These are phyloP conservation scores for Digitaria exilis DNA, from an alignment of 202 grass and related monocot species.

Conservation along the genomic window DNA sequence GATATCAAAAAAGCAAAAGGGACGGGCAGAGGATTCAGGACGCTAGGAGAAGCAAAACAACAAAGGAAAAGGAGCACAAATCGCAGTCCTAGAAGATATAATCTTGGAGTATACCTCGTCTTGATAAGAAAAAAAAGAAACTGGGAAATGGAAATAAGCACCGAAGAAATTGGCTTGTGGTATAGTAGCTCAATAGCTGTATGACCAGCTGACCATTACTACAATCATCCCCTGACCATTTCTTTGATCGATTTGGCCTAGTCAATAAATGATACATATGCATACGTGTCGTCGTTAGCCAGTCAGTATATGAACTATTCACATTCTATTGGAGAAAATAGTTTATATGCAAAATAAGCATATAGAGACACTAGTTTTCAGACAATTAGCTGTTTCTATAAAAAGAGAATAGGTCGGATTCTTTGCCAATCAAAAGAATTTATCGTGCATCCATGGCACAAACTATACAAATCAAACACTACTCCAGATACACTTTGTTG, in stretches of 20 bases:
- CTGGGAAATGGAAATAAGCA: not conserved
- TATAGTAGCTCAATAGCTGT: not conserved
- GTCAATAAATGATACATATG: not conserved
- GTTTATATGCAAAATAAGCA: not conserved
- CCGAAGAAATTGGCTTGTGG: not conserved
- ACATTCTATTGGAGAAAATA: not conserved
- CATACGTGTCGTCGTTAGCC: not conserved
- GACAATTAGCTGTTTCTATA: not conserved
- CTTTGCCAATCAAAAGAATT: not conserved
- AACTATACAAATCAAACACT: not conserved
- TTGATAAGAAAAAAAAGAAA: not conserved
- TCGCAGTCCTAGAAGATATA: not conserved
- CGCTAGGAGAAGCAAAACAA: not conserved
- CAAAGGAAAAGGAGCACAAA: not conserved
- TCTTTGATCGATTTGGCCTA: not conserved
- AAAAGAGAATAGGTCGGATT: not conserved
- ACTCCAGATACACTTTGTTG: not conserved
- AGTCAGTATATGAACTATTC: not conserved
- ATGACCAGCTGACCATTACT: not conserved
- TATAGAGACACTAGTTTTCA: not conserved
- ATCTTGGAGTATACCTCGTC: not conserved
- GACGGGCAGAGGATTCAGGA: not conserved
- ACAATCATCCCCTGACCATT: not conserved
- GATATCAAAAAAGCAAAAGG: slow-evolving; percentile 16
- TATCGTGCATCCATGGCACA: too few relatives aligned